Evolutionary conservation across 192 early-diverging fungal genomes (phyloP).

Genomic region (Coemansia sp.): DNA sequence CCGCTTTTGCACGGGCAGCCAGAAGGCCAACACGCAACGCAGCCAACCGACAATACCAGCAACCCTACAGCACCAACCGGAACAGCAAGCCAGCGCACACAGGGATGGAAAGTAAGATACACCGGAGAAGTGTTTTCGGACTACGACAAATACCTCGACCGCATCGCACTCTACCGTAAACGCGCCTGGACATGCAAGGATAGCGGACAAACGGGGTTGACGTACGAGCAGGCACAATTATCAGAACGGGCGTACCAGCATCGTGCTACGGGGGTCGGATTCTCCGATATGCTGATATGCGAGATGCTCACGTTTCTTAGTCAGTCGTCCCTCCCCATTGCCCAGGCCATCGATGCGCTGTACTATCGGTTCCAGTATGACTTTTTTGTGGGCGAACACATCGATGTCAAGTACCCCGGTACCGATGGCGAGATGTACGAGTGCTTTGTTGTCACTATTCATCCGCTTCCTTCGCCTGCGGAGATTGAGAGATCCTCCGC

Average conservation of each 20-base stretch:
- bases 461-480: conserved; percentile 20
- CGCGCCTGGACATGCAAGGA: conserved; percentile 76
- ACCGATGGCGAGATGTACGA: conserved; percentile 48
- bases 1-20: conserved; percentile 37
- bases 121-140: conserved; percentile 47
- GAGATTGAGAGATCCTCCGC: neutral
- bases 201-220: conserved; percentile 73
- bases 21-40: conserved; percentile 10
- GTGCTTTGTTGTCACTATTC: conserved; percentile 35
- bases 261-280: conserved; percentile 70
- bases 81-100: neutral
- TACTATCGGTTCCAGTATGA: conserved; percentile 47
- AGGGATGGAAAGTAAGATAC: conserved; percentile 46
- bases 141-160: conserved; percentile 69
- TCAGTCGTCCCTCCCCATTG: conserved; percentile 38
- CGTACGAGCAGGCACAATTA: conserved; percentile 77
- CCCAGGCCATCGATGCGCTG: conserved; percentile 36
- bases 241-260: conserved; percentile 70
- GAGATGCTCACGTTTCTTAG: conserved; percentile 50
- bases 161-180: conserved; percentile 67
- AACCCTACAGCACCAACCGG: conserved; percentile 3
- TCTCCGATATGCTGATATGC: conserved; percentile 62
- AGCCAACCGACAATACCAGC: neutral
- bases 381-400: conserved; percentile 43
- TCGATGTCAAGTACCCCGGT: conserved; percentile 51